These are phyloP conservation scores for Dalechampia spathulata DNA, from an alignment of 441 rosid genomes.

Conservation along the genomic window DNA sequence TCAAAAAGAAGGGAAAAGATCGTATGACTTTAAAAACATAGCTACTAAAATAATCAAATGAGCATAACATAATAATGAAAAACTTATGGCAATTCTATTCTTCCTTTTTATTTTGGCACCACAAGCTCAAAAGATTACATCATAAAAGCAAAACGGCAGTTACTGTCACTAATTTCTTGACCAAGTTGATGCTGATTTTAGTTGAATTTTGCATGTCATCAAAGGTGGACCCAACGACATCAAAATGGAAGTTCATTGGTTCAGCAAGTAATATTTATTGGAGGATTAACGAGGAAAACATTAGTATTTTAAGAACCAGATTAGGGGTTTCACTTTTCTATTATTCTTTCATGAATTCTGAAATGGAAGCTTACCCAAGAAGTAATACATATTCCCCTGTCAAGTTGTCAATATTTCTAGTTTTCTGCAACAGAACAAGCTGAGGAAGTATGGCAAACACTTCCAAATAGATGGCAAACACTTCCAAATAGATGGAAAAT, in stretches of 20 bases:
- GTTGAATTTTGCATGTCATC: too few relatives aligned
- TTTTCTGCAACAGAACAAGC: conserved; percentile 79
- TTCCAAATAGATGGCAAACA: too few relatives aligned
- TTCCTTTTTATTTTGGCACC: too few relatives aligned
- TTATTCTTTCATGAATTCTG: background rate
- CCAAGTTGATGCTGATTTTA: too few relatives aligned
- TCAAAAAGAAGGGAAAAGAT: conserved; percentile 22
- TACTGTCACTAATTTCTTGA: too few relatives aligned
- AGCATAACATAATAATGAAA: background rate
- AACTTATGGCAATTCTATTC: background rate
- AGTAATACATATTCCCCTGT: conserved; percentile 93
- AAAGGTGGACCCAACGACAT: too few relatives aligned
- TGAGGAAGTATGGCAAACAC: conserved; percentile 95
- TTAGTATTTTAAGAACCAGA: background rate
- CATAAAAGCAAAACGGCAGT: too few relatives aligned
- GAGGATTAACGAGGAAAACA: too few relatives aligned
- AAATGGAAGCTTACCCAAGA: conserved; percentile 57
- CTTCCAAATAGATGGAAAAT: conserved; percentile 76
- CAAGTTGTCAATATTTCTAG: conserved; percentile 91
- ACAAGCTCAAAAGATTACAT: background rate
- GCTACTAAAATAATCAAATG: too few relatives aligned
- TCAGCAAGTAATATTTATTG: too few relatives aligned
- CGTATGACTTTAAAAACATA: background rate
- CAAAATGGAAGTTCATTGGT: too few relatives aligned
- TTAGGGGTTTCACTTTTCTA: background rate